Evolutionary conservation across 805 yeast species (phyloP).

Genomic region (Metschnikowia drakensbergensis): DNA sequence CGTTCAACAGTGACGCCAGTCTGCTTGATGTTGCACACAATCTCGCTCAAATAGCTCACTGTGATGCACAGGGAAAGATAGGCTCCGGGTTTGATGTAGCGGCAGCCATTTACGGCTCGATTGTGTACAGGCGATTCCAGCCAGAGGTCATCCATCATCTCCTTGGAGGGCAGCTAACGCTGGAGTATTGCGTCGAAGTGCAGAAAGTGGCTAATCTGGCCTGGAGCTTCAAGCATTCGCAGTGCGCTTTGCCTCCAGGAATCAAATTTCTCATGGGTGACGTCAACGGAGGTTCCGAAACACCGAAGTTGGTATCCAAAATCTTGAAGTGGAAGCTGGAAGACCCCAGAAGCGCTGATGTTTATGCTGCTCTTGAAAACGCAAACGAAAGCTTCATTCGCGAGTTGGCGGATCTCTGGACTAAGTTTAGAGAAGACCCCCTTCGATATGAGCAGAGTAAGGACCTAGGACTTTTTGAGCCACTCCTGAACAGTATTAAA

Average conservation of each 20-base stretch:
- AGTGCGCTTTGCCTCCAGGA: constrained; percentile 63
- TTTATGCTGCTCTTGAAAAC: constrained; percentile 54
- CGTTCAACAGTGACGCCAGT: constrained; percentile 14
- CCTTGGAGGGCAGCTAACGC: constrained; percentile 22
- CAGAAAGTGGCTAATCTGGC: constrained; percentile 37
- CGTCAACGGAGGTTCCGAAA: constrained; percentile 86
- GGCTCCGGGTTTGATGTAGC: constrained; percentile 99
- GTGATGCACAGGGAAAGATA: constrained; percentile 89
- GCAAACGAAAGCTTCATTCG: constrained; percentile 58
- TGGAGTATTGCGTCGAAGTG: constrained; percentile 22
- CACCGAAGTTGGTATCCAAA: constrained; percentile 81
- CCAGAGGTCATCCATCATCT: constrained; percentile 48
- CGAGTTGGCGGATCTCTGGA: constrained; percentile 41
- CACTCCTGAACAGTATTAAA: constrained; percentile 38
- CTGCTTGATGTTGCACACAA: constrained; percentile 57
- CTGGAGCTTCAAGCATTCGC: constrained; percentile 60
- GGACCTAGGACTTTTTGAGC: constrained; percentile 20
- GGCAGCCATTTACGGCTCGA: constrained; percentile 89
- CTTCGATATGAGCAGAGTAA: constrained; percentile 28
- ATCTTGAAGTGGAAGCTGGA: constrained; percentile 67
- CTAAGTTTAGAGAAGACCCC: constrained; percentile 27
- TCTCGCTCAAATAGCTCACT: constrained; percentile 84
- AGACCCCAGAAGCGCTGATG: constrained; percentile 44
- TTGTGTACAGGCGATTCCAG: constrained; percentile 71
- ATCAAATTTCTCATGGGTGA: constrained; percentile 86